Evolutionary conservation across 352 stramenopile genomes (phyloP).

Genomic region (Globisporangium yorkense): DNA sequence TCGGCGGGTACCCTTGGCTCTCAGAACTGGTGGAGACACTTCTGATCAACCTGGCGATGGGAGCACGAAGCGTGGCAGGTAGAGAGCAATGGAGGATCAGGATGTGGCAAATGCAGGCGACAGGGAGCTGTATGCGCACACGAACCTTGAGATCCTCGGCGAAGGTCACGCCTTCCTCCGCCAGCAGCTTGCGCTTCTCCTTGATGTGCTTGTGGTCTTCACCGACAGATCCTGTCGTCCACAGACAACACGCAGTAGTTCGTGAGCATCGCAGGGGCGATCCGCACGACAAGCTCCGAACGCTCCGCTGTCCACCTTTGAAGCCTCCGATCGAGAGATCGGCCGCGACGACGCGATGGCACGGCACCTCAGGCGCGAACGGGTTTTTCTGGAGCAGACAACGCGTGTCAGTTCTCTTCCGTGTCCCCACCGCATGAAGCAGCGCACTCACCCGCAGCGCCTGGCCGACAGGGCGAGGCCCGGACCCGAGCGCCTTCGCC

Average conservation of each 20-base stretch:
- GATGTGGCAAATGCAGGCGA: no score
- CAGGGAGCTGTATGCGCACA: neutral
- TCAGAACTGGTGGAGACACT: conserved; percentile 47
- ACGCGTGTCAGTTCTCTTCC: neutral
- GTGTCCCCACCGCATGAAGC: neutral
- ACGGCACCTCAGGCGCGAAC: conserved; percentile 72
- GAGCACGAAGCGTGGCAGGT: neutral
- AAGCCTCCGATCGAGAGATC: conserved; percentile 69
- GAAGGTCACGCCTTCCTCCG: conserved; percentile 62
- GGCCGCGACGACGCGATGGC: conserved; percentile 71
- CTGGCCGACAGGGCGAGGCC: conserved; percentile 71
- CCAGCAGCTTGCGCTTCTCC: conserved; percentile 60
- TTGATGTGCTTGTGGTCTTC: conserved; percentile 53
- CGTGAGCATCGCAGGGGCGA: neutral
- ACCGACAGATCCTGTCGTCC: conserved; percentile 36
- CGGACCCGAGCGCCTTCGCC: conserved; percentile 51
- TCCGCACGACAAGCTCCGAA: neutral
- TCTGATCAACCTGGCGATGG: conserved; percentile 30
- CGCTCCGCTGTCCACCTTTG: conserved; percentile 25
- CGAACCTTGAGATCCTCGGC: conserved; percentile 54
- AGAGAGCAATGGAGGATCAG: no score
- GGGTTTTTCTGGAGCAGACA: conserved; percentile 56
- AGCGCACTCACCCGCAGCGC: conserved; percentile 47
- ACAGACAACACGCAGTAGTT: neutral
- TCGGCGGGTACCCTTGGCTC: neutral